Base-by-base conservation (phyloP, 2,329 filamentous ascomycete genomes). In the Stenocarpella maydis region DNA sequence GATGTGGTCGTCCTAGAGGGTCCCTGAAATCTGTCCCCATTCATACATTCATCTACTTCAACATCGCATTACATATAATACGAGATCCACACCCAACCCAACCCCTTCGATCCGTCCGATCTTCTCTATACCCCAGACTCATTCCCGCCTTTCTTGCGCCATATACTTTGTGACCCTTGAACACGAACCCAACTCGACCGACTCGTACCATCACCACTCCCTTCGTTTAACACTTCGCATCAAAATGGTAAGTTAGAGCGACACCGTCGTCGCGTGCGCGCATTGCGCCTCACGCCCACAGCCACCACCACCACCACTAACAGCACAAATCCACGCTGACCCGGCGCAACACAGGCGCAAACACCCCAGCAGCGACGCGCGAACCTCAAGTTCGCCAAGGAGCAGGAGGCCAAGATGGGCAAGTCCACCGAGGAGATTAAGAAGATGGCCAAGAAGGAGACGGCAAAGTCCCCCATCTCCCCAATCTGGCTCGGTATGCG, bases 301-400 rank as follows among this genome's bases (percentile, higher is more conserved):
- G 34, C 50, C 50, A 43, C 54, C 15, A 28, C 54, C 37, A 5
- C 54, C 54, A 24, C 17, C 24, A 12, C 28, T 4, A 34, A 34
- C 31, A 34, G 4, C 53, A 45, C 49, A 45, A n/a, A 12, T 24
- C 41, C 49, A 15, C 15, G 54, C 60, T 55, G 24, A 58, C 31
- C 31, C 34, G 28, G 26, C 12, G 67, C 34, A 71, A 45, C 76
- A 94, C 76, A 94, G 92, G 92, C 90, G 75, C 92, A 95, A 90
- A 96, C 93, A 74, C 92, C 91, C 75, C 88, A 93, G 81, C 93
- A 96, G 85, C 91, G 93, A 80, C 89, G 89, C 77, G 90, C 91
- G 72, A 96, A 96, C 84, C 88, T 88, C 77, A 91, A 92, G 81
- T 97, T 93, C 82, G 90, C 87, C 74, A 91, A 91, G 79, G 86